These are phyloP conservation scores for Myxozyma neotropica DNA, from an alignment of 805 yeast species.

Conservation along the genomic window DNA sequence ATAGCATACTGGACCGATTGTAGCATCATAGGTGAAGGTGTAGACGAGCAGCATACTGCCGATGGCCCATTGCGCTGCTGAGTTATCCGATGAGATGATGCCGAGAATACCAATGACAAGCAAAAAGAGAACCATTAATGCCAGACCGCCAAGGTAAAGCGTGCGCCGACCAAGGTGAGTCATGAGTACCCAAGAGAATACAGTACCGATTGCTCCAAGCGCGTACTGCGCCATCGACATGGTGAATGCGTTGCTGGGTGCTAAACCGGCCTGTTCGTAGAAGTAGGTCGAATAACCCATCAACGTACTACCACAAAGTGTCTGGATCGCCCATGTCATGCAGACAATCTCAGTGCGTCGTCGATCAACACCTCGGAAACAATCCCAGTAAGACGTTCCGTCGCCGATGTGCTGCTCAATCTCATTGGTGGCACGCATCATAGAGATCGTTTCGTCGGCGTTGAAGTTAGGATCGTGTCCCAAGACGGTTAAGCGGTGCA, in stretches of 20 bases:
- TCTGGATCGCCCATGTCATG: constrained; percentile 42
- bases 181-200: constrained; percentile 16
- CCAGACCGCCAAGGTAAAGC: constrained; percentile 30
- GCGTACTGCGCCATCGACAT: constrained; percentile 3
- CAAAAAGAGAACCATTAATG: constrained; percentile 8
- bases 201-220: constrained; percentile 16
- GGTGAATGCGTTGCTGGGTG: constrained; percentile 7
- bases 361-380: constrained; percentile 16
- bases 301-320: constrained; percentile 32
- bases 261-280: constrained; percentile 45
- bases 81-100: constrained; percentile 18
- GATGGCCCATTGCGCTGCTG: constrained; percentile 30
- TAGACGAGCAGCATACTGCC: constrained; percentile 53
- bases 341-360: constrained; percentile 34
- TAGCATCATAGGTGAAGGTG: constrained; percentile 51
- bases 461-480: neutral
- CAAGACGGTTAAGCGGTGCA: constrained; percentile 9
- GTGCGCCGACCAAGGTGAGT: constrained; percentile 19
- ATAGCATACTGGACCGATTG: constrained; percentile 51
- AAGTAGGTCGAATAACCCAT: constrained; percentile 50
- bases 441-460: constrained; percentile 7
- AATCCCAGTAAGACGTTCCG: constrained; percentile 9
- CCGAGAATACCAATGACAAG: constrained; percentile 30
- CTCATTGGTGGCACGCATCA: constrained; percentile 18
- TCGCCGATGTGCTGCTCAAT: neutral